Evolutionary conservation across 2,329 filamentous ascomycete genomes (phyloP).

Genomic region (Mariannaea elegans): DNA sequence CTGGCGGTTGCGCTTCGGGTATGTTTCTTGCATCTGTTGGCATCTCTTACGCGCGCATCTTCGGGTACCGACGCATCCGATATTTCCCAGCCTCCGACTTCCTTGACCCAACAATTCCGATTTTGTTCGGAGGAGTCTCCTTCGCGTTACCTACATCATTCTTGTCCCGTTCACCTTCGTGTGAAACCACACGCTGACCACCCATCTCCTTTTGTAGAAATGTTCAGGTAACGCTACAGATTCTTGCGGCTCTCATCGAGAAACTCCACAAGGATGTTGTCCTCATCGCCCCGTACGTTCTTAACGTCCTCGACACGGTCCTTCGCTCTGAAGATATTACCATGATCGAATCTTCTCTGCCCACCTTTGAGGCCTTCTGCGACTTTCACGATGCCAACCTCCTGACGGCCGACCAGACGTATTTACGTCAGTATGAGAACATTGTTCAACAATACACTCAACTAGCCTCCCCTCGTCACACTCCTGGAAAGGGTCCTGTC

Average conservation of each 20-base stretch:
- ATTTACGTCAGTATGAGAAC: slow-evolving; percentile 82
- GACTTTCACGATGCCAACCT: slow-evolving; percentile 86
- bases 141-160: background rate
- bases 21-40: slow-evolving; percentile 40
- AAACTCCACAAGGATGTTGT: slow-evolving; percentile 91
- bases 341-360: slow-evolving; percentile 89
- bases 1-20: slow-evolving; percentile 88
- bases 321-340: slow-evolving; percentile 87
- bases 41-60: slow-evolving; percentile 8
- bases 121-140: background rate
- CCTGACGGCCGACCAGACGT: slow-evolving; percentile 85
- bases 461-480: slow-evolving; percentile 74
- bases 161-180: background rate
- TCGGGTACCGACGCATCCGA: slow-evolving; percentile 28
- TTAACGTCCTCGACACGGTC: slow-evolving; percentile 85
- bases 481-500: slow-evolving; percentile 60
- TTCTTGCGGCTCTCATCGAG: slow-evolving; percentile 89
- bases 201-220: slow-evolving; percentile 64
- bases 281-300: slow-evolving; percentile 84
- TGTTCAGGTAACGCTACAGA: slow-evolving; percentile 93
- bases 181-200: background rate
- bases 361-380: slow-evolving; percentile 89
- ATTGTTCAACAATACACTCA: slow-evolving; percentile 82
- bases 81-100: background rate
- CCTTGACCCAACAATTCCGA: background rate